Conservation (phyloP, 1,284 basidiomycete species). For the Ganoderma leucocontextum region DNA sequence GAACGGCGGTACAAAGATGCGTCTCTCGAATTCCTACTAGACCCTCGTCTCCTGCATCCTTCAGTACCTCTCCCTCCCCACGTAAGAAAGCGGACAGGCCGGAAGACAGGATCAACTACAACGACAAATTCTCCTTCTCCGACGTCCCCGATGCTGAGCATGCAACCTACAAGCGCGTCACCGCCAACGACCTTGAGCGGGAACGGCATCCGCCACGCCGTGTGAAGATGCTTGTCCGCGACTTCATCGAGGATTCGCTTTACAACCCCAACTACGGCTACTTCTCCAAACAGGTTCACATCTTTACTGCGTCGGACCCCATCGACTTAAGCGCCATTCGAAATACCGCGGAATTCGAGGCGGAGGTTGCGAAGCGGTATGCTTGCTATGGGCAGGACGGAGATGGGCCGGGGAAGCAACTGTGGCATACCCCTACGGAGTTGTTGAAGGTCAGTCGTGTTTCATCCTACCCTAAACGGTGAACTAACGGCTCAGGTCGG, state of each 20-base stretch:
- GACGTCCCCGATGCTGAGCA: conserved; percentile 58
- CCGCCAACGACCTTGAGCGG: conserved; percentile 74
- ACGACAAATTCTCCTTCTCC: conserved; percentile 57
- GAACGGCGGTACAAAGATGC: conserved; percentile 25
- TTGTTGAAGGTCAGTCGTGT: conserved; percentile 85
- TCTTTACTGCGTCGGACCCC: conserved; percentile 77
- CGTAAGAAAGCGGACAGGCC: conserved; percentile 49
- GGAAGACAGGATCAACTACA: conserved; percentile 77
- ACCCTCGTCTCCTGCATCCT: conserved; percentile 15
- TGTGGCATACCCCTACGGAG: conserved; percentile 99
- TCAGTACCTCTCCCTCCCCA: conserved; percentile 17
- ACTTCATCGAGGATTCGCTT: conserved; percentile 96
- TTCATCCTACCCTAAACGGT: conserved; percentile 7
- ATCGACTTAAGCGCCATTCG: conserved; percentile 80
- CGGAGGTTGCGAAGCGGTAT: conserved; percentile 81
- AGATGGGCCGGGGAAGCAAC: conserved; percentile 84
- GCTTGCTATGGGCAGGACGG: conserved; percentile 70
- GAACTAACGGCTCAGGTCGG: conserved; percentile 44
- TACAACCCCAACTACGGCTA: conserved; percentile 99
- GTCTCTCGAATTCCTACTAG: conserved; percentile 4
- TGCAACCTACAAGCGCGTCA: conserved; percentile 70
- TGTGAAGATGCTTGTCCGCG: conserved; percentile 94
- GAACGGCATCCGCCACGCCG: conserved; percentile 74
- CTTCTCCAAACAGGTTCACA: conserved; percentile 91
- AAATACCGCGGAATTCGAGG: conserved; percentile 83